These are phyloP conservation scores for Orbilia blumenaviensis DNA, from an alignment of 2,329 filamentous ascomycete species.

Conservation along the genomic window DNA sequence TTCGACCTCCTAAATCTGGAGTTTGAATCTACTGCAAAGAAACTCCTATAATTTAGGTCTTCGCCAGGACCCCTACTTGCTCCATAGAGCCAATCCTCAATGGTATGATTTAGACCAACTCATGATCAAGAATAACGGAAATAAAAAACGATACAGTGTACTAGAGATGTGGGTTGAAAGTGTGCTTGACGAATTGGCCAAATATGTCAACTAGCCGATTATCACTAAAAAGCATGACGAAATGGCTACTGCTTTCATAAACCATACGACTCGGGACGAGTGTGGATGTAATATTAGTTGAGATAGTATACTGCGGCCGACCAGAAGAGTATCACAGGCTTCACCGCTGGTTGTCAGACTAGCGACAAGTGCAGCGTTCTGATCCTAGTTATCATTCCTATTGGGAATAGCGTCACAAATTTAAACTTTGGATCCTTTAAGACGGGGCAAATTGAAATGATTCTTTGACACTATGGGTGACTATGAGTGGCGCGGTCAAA, in stretches of 20 bases:
- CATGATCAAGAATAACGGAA: constrained; percentile 58
- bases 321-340: constrained; percentile 18
- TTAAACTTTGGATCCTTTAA: constrained; percentile 36
- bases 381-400: constrained; percentile 20
- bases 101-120: constrained; percentile 36
- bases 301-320: constrained; percentile 31
- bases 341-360: constrained; percentile 16
- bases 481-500: constrained; percentile 22
- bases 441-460: constrained; percentile 34
- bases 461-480: constrained; percentile 38
- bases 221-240: constrained; percentile 69
- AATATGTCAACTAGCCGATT: constrained; percentile 67
- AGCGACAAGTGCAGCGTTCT: constrained; percentile 29
- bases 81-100: constrained; percentile 70
- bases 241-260: constrained; percentile 65
- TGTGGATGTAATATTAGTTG: constrained; percentile 42
- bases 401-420: constrained; percentile 39
- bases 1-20: constrained; percentile 66
- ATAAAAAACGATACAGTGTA: constrained; percentile 55
- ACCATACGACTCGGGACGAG: constrained; percentile 61
- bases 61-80: constrained; percentile 69
- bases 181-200: constrained; percentile 58
- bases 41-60: constrained; percentile 69
- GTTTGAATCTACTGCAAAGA: constrained; percentile 66
- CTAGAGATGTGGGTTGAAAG: constrained; percentile 59